Evolutionary conservation across 1,284 basidiomycete species (phyloP), one percentile per base, ranked within the genome.

Genomic region (Bjerkandera adusta): DNA sequence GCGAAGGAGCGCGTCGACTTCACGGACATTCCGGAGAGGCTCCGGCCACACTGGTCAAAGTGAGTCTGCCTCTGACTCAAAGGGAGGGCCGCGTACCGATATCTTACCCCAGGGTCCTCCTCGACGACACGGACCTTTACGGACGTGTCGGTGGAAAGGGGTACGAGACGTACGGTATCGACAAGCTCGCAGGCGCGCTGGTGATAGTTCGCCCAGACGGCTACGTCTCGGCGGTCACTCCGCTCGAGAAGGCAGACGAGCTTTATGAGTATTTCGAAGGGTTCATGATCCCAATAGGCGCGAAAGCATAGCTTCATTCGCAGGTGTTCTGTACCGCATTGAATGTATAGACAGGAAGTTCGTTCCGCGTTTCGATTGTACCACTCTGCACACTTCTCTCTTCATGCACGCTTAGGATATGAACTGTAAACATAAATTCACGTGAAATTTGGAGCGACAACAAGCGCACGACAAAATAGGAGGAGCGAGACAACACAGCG

Each of bases 121-220:
- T 54, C 33, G 61, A 58, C 39, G 55, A 59, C 27, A 41, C 29
- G 24, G 51, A 52, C 42, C 51, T 56, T 54, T 56, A 53, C 21
- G 48, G 30, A n/a, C 49, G 41, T 15, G 25, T 30, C 18, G 63
- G 58, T 11, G 64, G 61, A 11, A 52, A 55, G 2, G 57, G 61
- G 7, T 70, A 74, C 49, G 54, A 58, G 22, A 65, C 65, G 48
- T 73, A 71, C 55, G 71, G 69, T 3, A 60, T 68, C 27, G 52
- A 56, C 16, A 43, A 65, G 6, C 46, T 57, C n/a, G 40, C 34
- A 7, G 72, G 72, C n/a, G 68, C 65, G 20, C 55, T 75, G 36
- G 68, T 73, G 20, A 63, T 71, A 11, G 64, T 70, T 15, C 60
- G 72, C 20, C 71, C 72, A 5, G 72, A 73, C 48, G 71, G 69